Evolutionary conservation across 2,329 filamentous ascomycete genomes (phyloP), one percentile per base, ranked within the genome.

Genomic region (Claviceps digitariae): DNA sequence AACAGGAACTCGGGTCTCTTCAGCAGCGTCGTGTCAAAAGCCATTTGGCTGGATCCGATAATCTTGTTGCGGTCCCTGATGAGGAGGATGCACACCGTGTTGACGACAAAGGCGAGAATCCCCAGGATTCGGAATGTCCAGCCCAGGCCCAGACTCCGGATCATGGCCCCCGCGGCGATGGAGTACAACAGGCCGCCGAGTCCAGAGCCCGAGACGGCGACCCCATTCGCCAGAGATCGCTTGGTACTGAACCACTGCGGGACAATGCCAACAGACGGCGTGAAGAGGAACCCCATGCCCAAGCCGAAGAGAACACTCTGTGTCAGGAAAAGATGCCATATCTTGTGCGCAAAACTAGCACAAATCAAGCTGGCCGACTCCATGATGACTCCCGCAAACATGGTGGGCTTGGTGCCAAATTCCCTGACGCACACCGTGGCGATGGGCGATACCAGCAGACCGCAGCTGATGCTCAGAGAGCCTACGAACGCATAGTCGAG

Each of bases 401-500:
- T 74, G 0, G 82, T 83, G 0, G 70, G 70, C 41, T 76, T 78
- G 0, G 84, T 89, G 8, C 85, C 85, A 54, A 76, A 79, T 10
- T 72, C 66, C 1, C 83, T 75, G 0, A 81, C 81, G 36, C 72
- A 76, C 8, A 76, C 65, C 0, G 84, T 89, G 5, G 80, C 82
- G 1, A 88, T 36, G 0, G 87, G 87, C 0, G 86, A 85, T 29
- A 87, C 69, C 8, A 87, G 64, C 55, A 90, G 73, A 1, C 84
- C 84, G 49, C 62, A 60, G 50, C 59, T 60, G 23, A 66, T 56
- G 59, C 67, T 68, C 2, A 69, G 57, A 4, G 59, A 61, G 29
- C 87, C 87, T n/a, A 91, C 76, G 63, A 91, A 90, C 43, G 87
- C 87, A 66, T 84, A 90, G 6, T 82, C 75, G 2, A 90, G 74